Evolutionary conservation across 495 filamentous ascomycete genomes (phyloP).

Genomic region (Neurospora sp.): DNA sequence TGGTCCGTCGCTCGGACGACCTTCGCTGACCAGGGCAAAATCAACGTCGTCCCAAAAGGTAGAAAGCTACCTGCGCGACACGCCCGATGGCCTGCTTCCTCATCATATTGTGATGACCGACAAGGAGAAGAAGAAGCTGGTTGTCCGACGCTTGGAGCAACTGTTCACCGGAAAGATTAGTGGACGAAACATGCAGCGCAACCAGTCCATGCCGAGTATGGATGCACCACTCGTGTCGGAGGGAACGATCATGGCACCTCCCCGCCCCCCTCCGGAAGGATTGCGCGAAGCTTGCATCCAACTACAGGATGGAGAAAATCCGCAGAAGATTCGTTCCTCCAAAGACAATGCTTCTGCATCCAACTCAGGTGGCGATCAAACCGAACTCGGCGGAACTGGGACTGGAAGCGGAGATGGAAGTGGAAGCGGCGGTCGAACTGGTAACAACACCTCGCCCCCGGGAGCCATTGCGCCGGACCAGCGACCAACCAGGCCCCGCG

Average conservation of each 20-base stretch:
- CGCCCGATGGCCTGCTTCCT: constrained; percentile 49
- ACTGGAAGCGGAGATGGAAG: constrained; percentile 21
- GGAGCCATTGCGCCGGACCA: constrained; percentile 42
- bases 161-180: constrained; percentile 63
- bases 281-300: constrained; percentile 31
- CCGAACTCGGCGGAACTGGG: constrained; percentile 25
- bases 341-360: constrained; percentile 29
- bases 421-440: constrained; percentile 14
- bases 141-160: constrained; percentile 63
- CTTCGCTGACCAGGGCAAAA: constrained; percentile 14
- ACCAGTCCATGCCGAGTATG: constrained; percentile 12
- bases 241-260: constrained; percentile 1
- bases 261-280: constrained; percentile 12
- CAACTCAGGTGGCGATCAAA: constrained; percentile 29
- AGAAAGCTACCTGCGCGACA: constrained; percentile 50
- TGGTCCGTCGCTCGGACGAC: constrained; percentile 16
- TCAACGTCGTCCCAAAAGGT: constrained; percentile 39
- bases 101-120: constrained; percentile 47
- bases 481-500: constrained; percentile 59
- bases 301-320: constrained; percentile 23
- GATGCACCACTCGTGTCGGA: constrained; percentile 4
- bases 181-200: constrained; percentile 13
- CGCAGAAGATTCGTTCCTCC: constrained; percentile 4
- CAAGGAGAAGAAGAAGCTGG: constrained; percentile 57
- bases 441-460: constrained; percentile 33